A percentile compares a stretch with the other conserved stretches of the same genome.
Evolutionary conservation across 2,329 filamentous ascomycete genomes (phyloP).

Genomic region (Exserohilum rostratum): DNA sequence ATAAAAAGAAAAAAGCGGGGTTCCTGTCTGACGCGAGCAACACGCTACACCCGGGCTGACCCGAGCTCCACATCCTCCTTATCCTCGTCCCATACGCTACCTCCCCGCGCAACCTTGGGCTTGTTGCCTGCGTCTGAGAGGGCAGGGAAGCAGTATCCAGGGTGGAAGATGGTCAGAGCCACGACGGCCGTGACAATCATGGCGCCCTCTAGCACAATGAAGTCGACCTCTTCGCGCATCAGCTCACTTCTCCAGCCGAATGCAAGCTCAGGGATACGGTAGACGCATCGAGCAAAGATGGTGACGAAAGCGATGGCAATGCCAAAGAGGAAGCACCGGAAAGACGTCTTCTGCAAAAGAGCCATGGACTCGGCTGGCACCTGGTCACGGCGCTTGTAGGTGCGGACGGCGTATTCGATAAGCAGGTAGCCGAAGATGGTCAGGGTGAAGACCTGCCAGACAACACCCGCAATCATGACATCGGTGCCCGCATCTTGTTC

Average conservation of each 20-base stretch:
- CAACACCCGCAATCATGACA: conserved; percentile 64
- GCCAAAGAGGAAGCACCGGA: conserved; percentile 41
- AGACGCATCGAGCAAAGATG: conserved; percentile 57
- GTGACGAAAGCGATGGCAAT: conserved; percentile 51
- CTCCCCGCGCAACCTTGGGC: conserved; percentile 14
- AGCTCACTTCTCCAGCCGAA: conserved; percentile 54
- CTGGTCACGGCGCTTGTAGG: conserved; percentile 34
- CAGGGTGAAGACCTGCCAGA: conserved; percentile 62
- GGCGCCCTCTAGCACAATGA: conserved; percentile 60
- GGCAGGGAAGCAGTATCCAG: conserved; percentile 48
- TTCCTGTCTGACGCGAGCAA: not conserved
- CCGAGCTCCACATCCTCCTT: conserved; percentile 27
- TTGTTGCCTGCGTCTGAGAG: conserved; percentile 31
- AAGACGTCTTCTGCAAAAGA: conserved; percentile 31
- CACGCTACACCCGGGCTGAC: not conserved
- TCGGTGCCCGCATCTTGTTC: conserved; percentile 56
- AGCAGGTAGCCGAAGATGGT: conserved; percentile 55
- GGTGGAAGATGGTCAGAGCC: conserved; percentile 56
- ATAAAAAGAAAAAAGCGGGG: not conserved
- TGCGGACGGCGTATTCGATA: conserved; percentile 46
- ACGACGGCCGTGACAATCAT: conserved; percentile 59
- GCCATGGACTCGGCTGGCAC: conserved; percentile 25
- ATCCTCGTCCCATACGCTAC: conserved; percentile 22
- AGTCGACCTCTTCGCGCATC: conserved; percentile 56
- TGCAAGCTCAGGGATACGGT: conserved; percentile 57